Evolutionary conservation across 768 basidiomycete species (phyloP).

Genomic region (Amanita muscaria): DNA sequence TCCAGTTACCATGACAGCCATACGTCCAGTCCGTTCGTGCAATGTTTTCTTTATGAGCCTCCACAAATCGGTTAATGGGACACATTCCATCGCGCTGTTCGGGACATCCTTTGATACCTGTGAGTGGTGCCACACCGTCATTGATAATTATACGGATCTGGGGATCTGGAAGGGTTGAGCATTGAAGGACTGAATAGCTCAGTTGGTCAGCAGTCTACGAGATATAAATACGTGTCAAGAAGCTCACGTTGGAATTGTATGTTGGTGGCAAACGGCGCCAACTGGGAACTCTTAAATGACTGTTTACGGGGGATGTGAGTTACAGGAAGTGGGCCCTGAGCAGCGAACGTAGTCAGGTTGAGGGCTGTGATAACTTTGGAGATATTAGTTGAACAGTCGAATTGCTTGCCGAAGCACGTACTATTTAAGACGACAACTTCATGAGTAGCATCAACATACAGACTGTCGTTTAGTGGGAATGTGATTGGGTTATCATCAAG

Average conservation of each 20-base stretch:
- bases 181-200: constrained; percentile 60
- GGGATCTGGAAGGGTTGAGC: constrained; percentile 35
- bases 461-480: constrained; percentile 60
- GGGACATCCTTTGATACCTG: constrained; percentile 67
- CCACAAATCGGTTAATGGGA: constrained; percentile 61
- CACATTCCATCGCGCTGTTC: constrained; percentile 72
- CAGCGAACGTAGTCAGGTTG: constrained; percentile 69
- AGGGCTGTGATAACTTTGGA: constrained; percentile 70
- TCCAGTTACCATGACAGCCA: constrained; percentile 74
- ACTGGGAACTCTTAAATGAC: constrained; percentile 64
- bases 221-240: too few relatives aligned
- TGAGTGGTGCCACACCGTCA: constrained; percentile 78
- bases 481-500: constrained; percentile 59
- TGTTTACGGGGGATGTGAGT: constrained; percentile 59
- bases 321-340: constrained; percentile 63
- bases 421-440: constrained; percentile 88
- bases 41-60: constrained; percentile 58
- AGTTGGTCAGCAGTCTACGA: too few relatives aligned
- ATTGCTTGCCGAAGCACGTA: constrained; percentile 24
- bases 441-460: constrained; percentile 88
- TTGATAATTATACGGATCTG: constrained; percentile 84
- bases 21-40: constrained; percentile 61
- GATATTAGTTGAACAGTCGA: neutral
- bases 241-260: constrained; percentile 77
- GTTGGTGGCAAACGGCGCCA: constrained; percentile 85